Percentiles rank a stretch among this genome's conserved stretches.
These are phyloP conservation scores for Syncephalastrum monosporum DNA, from an alignment of 371 early-diverging fungal genomes.

Conservation along the genomic window DNA sequence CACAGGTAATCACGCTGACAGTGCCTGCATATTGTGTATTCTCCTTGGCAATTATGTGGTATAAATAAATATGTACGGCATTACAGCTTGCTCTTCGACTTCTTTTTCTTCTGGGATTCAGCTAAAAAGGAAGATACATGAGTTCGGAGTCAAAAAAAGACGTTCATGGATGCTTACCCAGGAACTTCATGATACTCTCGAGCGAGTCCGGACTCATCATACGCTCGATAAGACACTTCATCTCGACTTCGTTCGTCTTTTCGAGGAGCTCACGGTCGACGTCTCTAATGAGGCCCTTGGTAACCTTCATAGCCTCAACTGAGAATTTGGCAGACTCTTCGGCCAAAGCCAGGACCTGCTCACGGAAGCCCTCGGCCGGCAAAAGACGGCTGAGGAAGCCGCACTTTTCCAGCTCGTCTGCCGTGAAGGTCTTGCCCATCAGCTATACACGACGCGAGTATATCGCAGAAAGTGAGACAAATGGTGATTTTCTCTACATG, in stretches of 20 bases:
- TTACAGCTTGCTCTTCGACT: too few species aligned
- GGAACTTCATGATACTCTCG: conserved; percentile 27
- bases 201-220: conserved; percentile 27
- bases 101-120: too few species aligned
- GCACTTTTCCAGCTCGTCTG: conserved; percentile 48
- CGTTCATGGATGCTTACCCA: conserved; percentile 19
- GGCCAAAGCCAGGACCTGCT: conserved; percentile 45
- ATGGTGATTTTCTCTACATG: background rate
- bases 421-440: conserved; percentile 55
- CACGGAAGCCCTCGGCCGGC: conserved; percentile 48
- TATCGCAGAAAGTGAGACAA: background rate
- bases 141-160: background rate
- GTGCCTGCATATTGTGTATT: too few species aligned
- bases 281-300: conserved; percentile 52
- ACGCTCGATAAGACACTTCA: conserved; percentile 28
- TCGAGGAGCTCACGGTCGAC: conserved; percentile 41
- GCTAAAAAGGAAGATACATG: background rate
- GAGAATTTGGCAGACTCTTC: conserved; percentile 54
- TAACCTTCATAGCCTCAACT: conserved; percentile 46
- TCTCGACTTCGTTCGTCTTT: conserved; percentile 45
- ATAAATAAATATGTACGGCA: too few species aligned
- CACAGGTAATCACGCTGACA: too few species aligned
- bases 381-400: conserved; percentile 51
- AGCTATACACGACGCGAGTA: conserved; percentile 21
- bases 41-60: too few species aligned